Base-by-base conservation (phyloP, 495 filamentous ascomycete genomes). In the Rhizodiscina lignyota region DNA sequence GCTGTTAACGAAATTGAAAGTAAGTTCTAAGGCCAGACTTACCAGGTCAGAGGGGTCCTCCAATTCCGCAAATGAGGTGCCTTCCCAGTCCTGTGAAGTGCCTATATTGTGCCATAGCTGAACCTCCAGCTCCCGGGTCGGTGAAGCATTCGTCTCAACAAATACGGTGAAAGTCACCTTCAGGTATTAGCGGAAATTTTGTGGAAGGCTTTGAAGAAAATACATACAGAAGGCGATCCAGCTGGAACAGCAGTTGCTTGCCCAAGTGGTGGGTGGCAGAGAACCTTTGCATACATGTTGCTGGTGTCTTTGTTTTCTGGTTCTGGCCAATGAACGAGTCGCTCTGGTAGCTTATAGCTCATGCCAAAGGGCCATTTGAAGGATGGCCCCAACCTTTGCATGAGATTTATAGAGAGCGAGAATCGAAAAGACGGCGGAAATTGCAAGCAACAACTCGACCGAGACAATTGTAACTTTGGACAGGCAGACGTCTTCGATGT, bases 31-130 rank as follows among this genome's bases (percentile, higher is more conserved):
- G n/a, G n/a, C n/a, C n/a, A n/a, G n/a, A n/a, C n/a, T n/a, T n/a
- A n/a, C n/a, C n/a, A n/a, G n/a, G n/a, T n/a, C n/a, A n/a, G n/a
- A n/a, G n/a, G n/a, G n/a, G n/a, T n/a, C n/a, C 49, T 44, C 48
- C 6, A 13, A 27, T 27, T 13, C 24, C 24, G 13, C 6, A 8
- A 77, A 51, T 12, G 37, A 28, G 16, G 52, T 52, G 42, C 68
- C 66, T 26, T 44, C 37, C 73, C 74, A 78, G 21, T 63, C 44
- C 4, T 45, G 40, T 13, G 18, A 16, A 13, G 52, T 54, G 13
- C 43, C 41, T 32, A 70, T 64, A 18, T 79, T 78, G 46, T 85
- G 71, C 83, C 83, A 92, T 1, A 92, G 58, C 21, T 74, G 64
- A 4, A 79, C 66, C 48, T 89, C 67, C 78, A 79, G 91, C 26